Evolutionary conservation across 352 stramenopile species (phyloP).

Genomic region (Pythium myriotylum): DNA sequence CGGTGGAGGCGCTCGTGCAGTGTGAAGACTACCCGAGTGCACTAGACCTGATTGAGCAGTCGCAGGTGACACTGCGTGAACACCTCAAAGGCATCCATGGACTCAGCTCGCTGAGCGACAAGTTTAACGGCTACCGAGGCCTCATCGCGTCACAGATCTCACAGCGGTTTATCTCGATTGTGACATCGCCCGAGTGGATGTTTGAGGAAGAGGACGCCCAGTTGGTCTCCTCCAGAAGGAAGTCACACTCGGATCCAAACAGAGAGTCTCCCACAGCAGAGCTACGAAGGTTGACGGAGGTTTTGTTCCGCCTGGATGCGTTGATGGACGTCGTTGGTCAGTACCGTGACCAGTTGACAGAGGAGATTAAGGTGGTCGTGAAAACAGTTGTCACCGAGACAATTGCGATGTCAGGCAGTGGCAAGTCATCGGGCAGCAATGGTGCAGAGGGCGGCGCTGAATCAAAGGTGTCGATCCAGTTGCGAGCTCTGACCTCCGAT

Average conservation of each 20-base stretch:
- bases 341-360: conserved; percentile 81
- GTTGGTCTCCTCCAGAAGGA: not conserved
- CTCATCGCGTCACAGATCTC: conserved; percentile 83
- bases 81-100: conserved; percentile 81
- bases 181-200: conserved; percentile 84
- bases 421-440: conserved; percentile 30
- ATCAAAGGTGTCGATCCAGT: conserved; percentile 84
- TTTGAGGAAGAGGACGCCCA: conserved; percentile 61
- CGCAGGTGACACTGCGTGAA: conserved; percentile 63
- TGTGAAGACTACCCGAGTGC: conserved; percentile 83
- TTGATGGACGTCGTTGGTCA: conserved; percentile 70
- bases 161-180: conserved; percentile 75
- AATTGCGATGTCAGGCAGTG: conserved; percentile 68
- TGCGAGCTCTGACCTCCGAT: conserved; percentile 77
- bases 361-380: conserved; percentile 88
- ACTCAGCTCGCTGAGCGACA: conserved; percentile 70
- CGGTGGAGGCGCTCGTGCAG: conserved; percentile 83
- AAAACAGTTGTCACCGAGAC: conserved; percentile 90
- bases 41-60: conserved; percentile 77
- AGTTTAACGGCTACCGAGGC: conserved; percentile 66
- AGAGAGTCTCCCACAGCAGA: conserved; percentile 44
- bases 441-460: conserved; percentile 33
- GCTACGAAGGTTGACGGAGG: conserved; percentile 59
- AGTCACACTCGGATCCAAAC: conserved; percentile 13
- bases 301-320: conserved; percentile 77